Evolutionary conservation across 768 basidiomycete genomes (phyloP), one percentile per base, ranked within the genome.

Genomic region (Pisolithus sp.): DNA sequence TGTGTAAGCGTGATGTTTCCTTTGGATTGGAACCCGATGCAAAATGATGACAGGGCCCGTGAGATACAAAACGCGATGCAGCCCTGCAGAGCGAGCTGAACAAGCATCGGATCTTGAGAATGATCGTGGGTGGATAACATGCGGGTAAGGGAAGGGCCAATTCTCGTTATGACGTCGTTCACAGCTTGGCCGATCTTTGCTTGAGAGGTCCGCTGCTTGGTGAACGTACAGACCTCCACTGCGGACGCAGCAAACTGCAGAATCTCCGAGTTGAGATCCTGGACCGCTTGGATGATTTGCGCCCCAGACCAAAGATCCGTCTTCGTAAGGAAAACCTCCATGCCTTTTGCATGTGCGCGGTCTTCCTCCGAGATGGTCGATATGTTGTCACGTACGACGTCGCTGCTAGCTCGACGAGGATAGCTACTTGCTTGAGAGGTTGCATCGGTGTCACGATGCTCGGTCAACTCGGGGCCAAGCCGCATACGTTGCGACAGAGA

Each of bases 201-300:
- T 12, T 71, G 65, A 17, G 73, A 61, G 9, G 70, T 60, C 28
- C 72, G 71, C 39, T 70, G 67, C 50, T 68, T 73, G 36, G 70
- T 70, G 60, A 83, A 82, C 2, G 76, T 74, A 57, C 79, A 82
- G 39, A 81, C 71, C 66, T 90, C 87, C 15, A 84, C 82, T 7
- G 84, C 86, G 21, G 82, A 78, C 15, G 86, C 85, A 8, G 86
- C 83, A 53, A 86, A 86, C 56, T 87, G 87, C n/a, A 86, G 75
- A 53, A 89, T 84, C 66, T 89, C 86, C 0, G 84, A 81, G 62
- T 89, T 89, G 64, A 89, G 76, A 59, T 89, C 87, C 56, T 85
- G 82, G 13, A 89, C 81, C 3, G 85, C 82, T 62, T 89, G 86
- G 45, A 89, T 77, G 63, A 89, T 76, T 62, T 88, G 85, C 1